Evolutionary conservation across 1,284 basidiomycete genomes (phyloP).

Genomic region (Malassezia pachydermatis): DNA sequence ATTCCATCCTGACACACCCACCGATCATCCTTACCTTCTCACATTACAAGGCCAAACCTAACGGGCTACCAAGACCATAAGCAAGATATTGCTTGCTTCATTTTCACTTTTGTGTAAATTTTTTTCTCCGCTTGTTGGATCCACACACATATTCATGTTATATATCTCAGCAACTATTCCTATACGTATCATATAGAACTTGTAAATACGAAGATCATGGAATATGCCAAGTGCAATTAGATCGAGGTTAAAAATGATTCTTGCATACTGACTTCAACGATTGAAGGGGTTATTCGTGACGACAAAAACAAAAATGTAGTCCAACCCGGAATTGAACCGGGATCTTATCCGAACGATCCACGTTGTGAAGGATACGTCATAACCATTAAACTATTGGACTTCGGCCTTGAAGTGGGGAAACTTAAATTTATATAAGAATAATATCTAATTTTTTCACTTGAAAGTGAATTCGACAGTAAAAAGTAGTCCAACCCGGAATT

Average conservation of each 20-base stretch:
- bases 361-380: constrained; percentile 23
- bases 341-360: constrained; percentile 17
- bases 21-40: constrained; percentile 45
- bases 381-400: constrained; percentile 19
- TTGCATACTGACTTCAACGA: too few species aligned
- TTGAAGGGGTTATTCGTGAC: background rate
- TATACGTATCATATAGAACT: too few species aligned
- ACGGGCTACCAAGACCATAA: background rate
- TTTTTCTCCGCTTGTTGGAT: too few species aligned
- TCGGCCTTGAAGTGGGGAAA: background rate
- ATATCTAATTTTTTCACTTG: background rate
- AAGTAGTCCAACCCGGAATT: constrained; percentile 22
- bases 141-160: too few species aligned
- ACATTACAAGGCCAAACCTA: constrained; percentile 1
- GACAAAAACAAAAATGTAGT: constrained; percentile 14
- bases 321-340: constrained; percentile 24
- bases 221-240: too few species aligned
- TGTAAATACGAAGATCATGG: too few species aligned
- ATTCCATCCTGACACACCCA: constrained; percentile 69
- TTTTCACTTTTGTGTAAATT: too few species aligned
- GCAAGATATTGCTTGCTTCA: too few species aligned
- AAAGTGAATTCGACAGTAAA: constrained; percentile 1
- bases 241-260: too few species aligned
- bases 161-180: too few species aligned
- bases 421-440: background rate